Percentiles rank a stretch among this genome's conserved stretches.
Conservation (phyloP, 345 rosid species). For the Melastoma malabathricum region DNA sequence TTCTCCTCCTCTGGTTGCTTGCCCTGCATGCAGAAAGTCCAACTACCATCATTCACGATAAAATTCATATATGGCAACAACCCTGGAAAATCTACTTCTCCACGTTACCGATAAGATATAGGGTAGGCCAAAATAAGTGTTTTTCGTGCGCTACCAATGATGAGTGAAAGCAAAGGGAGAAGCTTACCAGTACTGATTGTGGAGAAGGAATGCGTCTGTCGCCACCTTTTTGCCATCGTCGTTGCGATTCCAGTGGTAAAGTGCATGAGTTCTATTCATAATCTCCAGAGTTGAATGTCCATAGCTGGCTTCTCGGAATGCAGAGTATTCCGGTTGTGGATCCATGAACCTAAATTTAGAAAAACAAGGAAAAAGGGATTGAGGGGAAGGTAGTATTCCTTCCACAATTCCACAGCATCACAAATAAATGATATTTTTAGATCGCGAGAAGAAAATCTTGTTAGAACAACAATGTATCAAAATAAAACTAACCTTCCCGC, state of each 20-base stretch:
- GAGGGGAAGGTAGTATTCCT: not conserved
- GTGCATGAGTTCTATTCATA: slow-evolving; percentile 70
- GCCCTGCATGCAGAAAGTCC: slow-evolving; percentile 27
- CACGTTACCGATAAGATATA: not conserved
- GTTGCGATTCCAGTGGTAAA: slow-evolving; percentile 88
- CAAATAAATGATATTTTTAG: not conserved
- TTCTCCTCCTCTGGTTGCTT: slow-evolving; percentile 41
- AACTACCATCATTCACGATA: not conserved
- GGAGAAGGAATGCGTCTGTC: slow-evolving; percentile 45
- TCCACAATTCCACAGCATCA: not conserved
- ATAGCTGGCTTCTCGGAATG: slow-evolving; percentile 91
- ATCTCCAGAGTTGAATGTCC: slow-evolving; percentile 86
- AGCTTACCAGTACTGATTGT: slow-evolving; percentile 70
- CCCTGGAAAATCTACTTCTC: not conserved
- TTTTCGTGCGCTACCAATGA: not conserved
- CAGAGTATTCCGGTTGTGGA: slow-evolving; percentile 92
- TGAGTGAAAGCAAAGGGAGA: not conserved
- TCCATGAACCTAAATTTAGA: slow-evolving; percentile 42
- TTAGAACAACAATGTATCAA: not conserved
- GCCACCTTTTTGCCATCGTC: slow-evolving; percentile 75
- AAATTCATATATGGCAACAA: not conserved
- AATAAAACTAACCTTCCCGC: slow-evolving; percentile 42
- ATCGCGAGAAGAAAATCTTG: not conserved
- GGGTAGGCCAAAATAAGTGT: not conserved
- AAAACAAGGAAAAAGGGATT: not conserved